These are phyloP conservation scores for Penicillium concentricum DNA, from an alignment of 2,329 filamentous ascomycete species.

Conservation along the genomic window DNA sequence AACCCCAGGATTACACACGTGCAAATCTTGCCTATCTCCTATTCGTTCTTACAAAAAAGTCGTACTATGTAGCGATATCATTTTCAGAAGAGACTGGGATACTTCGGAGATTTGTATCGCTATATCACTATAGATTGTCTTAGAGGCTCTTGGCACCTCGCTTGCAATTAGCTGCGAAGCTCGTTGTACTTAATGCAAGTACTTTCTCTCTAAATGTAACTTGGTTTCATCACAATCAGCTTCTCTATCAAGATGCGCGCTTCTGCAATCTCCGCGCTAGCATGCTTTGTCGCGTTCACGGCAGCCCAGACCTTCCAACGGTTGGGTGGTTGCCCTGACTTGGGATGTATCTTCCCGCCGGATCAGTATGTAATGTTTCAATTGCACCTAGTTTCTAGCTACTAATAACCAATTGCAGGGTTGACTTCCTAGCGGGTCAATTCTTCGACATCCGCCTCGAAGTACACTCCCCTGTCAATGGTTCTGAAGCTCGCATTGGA, in stretches of 20 bases:
- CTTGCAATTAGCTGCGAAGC: neutral
- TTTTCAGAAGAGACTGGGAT: no score
- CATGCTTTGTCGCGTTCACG: constrained; percentile 27
- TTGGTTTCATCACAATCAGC: neutral
- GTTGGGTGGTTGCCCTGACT: constrained; percentile 55
- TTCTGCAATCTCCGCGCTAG: constrained; percentile 20
- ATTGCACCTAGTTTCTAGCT: neutral
- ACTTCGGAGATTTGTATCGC: neutral
- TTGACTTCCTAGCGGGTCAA: constrained; percentile 80
- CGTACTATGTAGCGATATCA: neutral
- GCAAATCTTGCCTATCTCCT: neutral
- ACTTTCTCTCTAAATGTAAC: neutral
- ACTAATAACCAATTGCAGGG: constrained; percentile 40
- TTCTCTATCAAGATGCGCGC: constrained; percentile 25
- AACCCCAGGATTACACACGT: constrained; percentile 6
- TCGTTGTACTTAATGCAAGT: neutral
- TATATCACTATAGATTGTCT: neutral
- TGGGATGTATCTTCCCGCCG: constrained; percentile 59
- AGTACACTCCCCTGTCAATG: constrained; percentile 77
- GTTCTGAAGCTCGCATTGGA: constrained; percentile 73
- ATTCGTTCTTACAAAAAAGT: neutral
- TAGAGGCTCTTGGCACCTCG: neutral
- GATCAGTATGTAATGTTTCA: constrained; percentile 48
- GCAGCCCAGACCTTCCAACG: constrained; percentile 56
- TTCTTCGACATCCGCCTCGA: constrained; percentile 82